Evolutionary conservation across 2,329 filamentous ascomycete genomes (phyloP).

Genomic region (Penicillium sp.): DNA sequence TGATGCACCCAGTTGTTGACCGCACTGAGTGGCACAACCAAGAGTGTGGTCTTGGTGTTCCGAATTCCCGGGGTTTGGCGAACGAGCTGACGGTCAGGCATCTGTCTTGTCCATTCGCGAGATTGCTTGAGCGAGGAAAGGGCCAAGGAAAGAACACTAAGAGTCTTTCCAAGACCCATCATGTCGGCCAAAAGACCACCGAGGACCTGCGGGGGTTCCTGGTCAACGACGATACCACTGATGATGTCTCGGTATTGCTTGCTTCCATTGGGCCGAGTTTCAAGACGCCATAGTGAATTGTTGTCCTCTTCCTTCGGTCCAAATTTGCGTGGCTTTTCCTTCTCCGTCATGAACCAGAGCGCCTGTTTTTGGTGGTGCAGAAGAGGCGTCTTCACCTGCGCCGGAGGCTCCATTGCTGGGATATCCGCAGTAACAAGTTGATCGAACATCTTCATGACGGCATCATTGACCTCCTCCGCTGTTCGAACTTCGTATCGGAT

Average conservation of each 20-base stretch:
- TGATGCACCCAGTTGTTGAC: constrained; percentile 94
- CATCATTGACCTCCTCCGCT: constrained; percentile 78
- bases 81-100: constrained; percentile 44
- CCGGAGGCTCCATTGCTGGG: constrained; percentile 64
- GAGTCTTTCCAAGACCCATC: constrained; percentile 83
- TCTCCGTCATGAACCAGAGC: constrained; percentile 75
- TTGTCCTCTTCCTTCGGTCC: constrained; percentile 57
- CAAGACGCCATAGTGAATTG: constrained; percentile 72
- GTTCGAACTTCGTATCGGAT: constrained; percentile 54
- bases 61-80: constrained; percentile 37
- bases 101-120: constrained; percentile 54
- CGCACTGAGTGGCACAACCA: constrained; percentile 85
- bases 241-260: constrained; percentile 77
- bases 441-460: constrained; percentile 85
- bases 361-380: constrained; percentile 87
- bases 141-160: constrained; percentile 79
- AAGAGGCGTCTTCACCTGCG: constrained; percentile 61
- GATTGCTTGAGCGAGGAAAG: constrained; percentile 62
- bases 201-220: constrained; percentile 61
- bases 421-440: constrained; percentile 71
- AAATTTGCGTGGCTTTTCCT: constrained; percentile 64
- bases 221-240: constrained; percentile 61
- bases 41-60: constrained; percentile 74
- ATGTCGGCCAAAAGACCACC: constrained; percentile 77
- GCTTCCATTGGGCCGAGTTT: constrained; percentile 53